These are phyloP conservation scores for Dactylellina drechsleri DNA, from an alignment of 2,329 filamentous ascomycete species.

Conservation along the genomic window DNA sequence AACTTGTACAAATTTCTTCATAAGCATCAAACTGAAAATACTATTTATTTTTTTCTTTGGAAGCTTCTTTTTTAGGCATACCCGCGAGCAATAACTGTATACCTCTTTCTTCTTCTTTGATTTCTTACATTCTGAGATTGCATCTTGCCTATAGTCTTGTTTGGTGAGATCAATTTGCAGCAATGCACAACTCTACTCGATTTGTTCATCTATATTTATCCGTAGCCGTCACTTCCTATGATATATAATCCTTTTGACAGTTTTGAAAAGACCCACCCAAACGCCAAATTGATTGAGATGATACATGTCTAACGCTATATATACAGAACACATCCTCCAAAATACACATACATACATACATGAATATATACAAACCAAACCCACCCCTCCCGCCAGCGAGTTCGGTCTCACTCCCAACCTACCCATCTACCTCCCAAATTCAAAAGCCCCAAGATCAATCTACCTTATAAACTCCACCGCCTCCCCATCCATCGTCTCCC, in stretches of 20 bases:
- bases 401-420: no score
- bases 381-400: no score
- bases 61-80: constrained; percentile 20
- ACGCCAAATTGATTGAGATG: no score
- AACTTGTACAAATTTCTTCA: constrained; percentile 13
- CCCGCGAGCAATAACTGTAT: constrained; percentile 6
- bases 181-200: constrained; percentile 4
- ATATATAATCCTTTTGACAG: no score
- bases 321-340: no score
- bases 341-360: no score
- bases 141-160: not conserved
- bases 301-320: no score
- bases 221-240: not conserved
- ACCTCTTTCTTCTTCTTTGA: not conserved
- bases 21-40: not conserved
- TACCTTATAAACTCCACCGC: constrained; percentile 26
- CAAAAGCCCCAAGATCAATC: no score
- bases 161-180: not conserved
- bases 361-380: no score
- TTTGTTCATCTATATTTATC: not conserved
- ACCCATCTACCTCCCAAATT: no score
- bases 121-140: not conserved
- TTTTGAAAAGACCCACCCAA: no score
- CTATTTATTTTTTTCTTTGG: not conserved
- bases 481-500: constrained; percentile 9